Evolutionary conservation across 2,329 filamentous ascomycete species (phyloP).

Genomic region (Aspergillus sergii): DNA sequence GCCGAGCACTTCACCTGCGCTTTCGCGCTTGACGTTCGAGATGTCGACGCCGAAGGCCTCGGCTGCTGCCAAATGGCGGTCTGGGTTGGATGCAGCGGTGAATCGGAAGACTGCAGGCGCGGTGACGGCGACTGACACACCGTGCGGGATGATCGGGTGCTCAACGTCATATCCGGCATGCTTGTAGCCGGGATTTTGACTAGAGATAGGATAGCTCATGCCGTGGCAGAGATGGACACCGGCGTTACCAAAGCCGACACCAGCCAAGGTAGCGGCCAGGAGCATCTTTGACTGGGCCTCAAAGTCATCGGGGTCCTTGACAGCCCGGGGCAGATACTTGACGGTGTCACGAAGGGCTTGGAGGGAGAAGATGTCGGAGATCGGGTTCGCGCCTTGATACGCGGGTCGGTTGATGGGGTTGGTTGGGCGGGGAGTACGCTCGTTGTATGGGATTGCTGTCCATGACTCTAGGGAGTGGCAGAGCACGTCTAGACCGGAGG

Average conservation of each 20-base stretch:
- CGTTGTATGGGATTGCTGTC: conserved; percentile 93
- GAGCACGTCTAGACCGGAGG: conserved; percentile 89
- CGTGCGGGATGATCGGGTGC: conserved; percentile 85
- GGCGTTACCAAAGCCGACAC: conserved; percentile 96
- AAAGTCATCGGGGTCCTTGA: conserved; percentile 82
- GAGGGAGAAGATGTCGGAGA: conserved; percentile 94
- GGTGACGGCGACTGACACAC: conserved; percentile 91
- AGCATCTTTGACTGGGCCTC: conserved; percentile 97
- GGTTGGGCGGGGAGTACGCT: conserved; percentile 77
- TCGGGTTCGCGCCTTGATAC: conserved; percentile 96
- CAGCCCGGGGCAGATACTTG: conserved; percentile 87
- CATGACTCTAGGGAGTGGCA: conserved; percentile 95
- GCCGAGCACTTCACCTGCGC: conserved; percentile 82
- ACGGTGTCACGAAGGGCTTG: conserved; percentile 80
- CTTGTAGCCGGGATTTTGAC: conserved; percentile 88
- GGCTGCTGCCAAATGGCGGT: conserved; percentile 85
- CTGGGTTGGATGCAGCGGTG: conserved; percentile 87
- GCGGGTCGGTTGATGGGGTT: conserved; percentile 92
- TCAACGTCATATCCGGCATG: conserved; percentile 83
- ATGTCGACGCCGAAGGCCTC: conserved; percentile 91
- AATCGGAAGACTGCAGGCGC: conserved; percentile 94
- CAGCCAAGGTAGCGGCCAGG: conserved; percentile 87
- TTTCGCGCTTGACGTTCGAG: conserved; percentile 82
- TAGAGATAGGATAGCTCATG: conserved; percentile 97
- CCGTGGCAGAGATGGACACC: conserved; percentile 88